Conservation (phyloP, 2,329 filamentous ascomycete genomes). For the Penicillium digitatum region DNA sequence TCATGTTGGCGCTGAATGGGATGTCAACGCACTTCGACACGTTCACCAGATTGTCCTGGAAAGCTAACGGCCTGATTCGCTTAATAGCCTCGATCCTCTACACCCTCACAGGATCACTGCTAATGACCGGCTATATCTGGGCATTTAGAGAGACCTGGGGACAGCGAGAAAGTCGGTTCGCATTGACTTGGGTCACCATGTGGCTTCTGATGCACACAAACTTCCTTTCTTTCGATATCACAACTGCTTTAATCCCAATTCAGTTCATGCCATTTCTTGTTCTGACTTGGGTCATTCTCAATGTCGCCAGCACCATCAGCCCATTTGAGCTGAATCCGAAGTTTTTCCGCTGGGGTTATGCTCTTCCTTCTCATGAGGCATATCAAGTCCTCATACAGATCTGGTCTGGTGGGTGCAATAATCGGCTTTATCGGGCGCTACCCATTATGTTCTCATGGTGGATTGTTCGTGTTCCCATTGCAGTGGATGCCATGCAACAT, state of each 20-base stretch:
- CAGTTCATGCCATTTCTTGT: conserved; percentile 41
- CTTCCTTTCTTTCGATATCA: conserved; percentile 39
- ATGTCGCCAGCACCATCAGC: conserved; percentile 38
- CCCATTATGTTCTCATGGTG: conserved; percentile 43
- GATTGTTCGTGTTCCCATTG: conserved; percentile 11
- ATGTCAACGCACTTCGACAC: conserved; percentile 29
- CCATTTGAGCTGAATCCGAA: conserved; percentile 38
- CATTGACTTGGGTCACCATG: conserved; percentile 38
- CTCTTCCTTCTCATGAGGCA: conserved; percentile 38
- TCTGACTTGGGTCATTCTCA: conserved; percentile 40
- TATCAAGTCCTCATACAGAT: conserved; percentile 42
- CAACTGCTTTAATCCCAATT: conserved; percentile 36
- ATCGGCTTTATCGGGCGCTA: conserved; percentile 36
- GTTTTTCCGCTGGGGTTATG: conserved; percentile 42
- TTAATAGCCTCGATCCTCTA: neutral
- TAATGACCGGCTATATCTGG: conserved; percentile 6
- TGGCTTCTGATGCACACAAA: conserved; percentile 43
- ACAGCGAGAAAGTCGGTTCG: conserved; percentile 32
- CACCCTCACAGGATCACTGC: neutral
- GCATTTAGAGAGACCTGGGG: neutral
- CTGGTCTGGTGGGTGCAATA: conserved; percentile 41
- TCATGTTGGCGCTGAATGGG: conserved; percentile 44
- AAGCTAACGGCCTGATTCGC: neutral
- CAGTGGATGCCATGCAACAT: neutral
- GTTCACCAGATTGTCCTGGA: neutral